Conservation (phyloP, 148 eudicot species). For the Persicaria maculosa region DNA sequence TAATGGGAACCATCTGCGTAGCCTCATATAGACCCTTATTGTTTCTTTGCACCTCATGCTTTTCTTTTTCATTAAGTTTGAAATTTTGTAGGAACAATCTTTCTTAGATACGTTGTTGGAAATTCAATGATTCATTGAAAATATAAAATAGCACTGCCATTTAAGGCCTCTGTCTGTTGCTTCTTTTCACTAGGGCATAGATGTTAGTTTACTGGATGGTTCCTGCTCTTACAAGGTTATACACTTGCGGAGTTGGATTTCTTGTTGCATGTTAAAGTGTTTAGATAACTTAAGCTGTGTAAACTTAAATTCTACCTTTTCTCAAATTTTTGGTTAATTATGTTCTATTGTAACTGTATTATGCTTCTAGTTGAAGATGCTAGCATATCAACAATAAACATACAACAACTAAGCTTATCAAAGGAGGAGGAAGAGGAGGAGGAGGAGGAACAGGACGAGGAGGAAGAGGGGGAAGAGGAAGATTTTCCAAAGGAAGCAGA, state of each 20-base stretch:
- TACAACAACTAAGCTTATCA: constrained; percentile 53
- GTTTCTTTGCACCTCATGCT: too few species aligned
- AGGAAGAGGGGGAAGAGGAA: background rate
- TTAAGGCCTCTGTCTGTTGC: background rate
- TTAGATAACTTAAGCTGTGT: too few species aligned
- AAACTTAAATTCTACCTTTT: too few species aligned
- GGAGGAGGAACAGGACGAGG: background rate
- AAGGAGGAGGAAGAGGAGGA: constrained; percentile 28
- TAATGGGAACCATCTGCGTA: too few species aligned
- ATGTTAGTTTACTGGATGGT: background rate
- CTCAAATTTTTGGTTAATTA: background rate
- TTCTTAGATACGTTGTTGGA: background rate
- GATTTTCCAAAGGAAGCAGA: constrained; percentile 43
- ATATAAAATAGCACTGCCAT: background rate
- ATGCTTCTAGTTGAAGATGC: constrained; percentile 31
- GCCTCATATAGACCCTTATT: too few species aligned
- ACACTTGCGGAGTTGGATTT: too few species aligned
- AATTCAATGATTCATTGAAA: background rate
- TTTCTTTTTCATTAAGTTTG: too few species aligned
- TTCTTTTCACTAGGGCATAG: background rate
- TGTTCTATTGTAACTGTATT: background rate
- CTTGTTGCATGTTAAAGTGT: too few species aligned
- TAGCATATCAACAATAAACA: constrained; percentile 40
- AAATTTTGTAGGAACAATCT: background rate
- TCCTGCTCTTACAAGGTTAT: too few species aligned